Base-by-base conservation (phyloP, 2,329 filamentous ascomycete genomes). In the Xylaria sp. region DNA sequence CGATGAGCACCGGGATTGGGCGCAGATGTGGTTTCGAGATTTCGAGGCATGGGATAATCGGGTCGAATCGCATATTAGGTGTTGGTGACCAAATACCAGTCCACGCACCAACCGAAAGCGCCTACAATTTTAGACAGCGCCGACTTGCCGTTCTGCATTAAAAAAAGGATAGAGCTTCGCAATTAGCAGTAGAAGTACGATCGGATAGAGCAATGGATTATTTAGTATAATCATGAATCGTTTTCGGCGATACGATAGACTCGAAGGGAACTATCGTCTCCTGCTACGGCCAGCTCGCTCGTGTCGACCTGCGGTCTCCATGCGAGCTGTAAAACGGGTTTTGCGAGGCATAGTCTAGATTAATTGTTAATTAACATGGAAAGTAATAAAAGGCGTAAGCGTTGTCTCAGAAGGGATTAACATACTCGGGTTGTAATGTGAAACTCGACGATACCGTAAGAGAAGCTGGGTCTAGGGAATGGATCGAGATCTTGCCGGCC, bases 241-340 rank as follows among this genome's bases (percentile, higher is more conserved):
- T 43, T 50, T 57, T 77, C 68, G 8, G 71, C 71, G 66, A 86
- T 79, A 5, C 81, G 81, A 77, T 89, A 89, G 67, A 91, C 78
- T 72, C 89, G 82, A 57, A 90, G 76, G 48, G 88, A 89, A 70
- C 84, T 83, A 76, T 91, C 89, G 73, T 90, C 88, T 59, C 89
- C 85, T 25, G 87, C 87, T 66, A 88, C 78, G 4, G 85, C 86
- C 30, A 89, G 75, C 70, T 85, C 81, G 45, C 74, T 73, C 25
- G 65, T 66, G 66, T 65, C 63, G 15, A 60, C 69, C 15, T 73
- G 70, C 5, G 91, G 91, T 69, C 89, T 85, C 92, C 92, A 94
- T 8, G 89, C 84, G 41, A 94, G 81, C 76, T 91, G 89, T 28
- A 88, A 85, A 25, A 93, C 85, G 1, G 90, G 80, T 76, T 87